Conservation (phyloP, 2,329 filamentous ascomycete genomes). For the Penicillium brasilianum region DNA sequence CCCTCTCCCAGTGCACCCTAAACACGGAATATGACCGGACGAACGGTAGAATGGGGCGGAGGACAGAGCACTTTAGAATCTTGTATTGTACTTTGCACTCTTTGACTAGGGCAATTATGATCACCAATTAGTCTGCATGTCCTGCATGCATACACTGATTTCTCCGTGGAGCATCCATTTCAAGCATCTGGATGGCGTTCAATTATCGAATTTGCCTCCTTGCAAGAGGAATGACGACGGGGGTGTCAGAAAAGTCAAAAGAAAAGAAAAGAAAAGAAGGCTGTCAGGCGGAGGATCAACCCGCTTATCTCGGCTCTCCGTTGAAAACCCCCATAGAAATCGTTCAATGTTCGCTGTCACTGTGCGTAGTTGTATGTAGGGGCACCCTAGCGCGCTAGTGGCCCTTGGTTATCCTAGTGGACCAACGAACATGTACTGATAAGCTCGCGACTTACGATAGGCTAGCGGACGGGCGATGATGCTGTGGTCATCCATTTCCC, state of each 20-base stretch:
- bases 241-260: not conserved
- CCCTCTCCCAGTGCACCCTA: not conserved
- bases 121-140: not conserved
- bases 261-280: not conserved
- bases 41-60: not conserved
- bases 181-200: not conserved
- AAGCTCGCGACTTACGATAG: conserved; percentile 22
- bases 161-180: not conserved
- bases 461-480: conserved; percentile 1
- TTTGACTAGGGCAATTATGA: not conserved
- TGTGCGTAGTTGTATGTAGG: no score
- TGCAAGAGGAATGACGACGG: not conserved
- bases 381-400: not conserved
- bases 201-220: conserved; percentile 7
- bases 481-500: not conserved
- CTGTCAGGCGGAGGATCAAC: conserved; percentile 10
- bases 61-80: no score
- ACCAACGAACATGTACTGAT: conserved; percentile 14
- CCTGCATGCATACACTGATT: not conserved
- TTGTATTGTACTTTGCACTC: not conserved
- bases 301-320: conserved; percentile 22
- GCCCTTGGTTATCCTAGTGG: not conserved
- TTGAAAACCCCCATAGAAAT: no score
- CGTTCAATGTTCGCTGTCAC: no score
- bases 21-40: not conserved